A percentile compares a stretch with the other conserved stretches of the same genome.
These are phyloP conservation scores for Aspergillus mulundensis DNA, from an alignment of 495 filamentous ascomycete species.

Conservation along the genomic window DNA sequence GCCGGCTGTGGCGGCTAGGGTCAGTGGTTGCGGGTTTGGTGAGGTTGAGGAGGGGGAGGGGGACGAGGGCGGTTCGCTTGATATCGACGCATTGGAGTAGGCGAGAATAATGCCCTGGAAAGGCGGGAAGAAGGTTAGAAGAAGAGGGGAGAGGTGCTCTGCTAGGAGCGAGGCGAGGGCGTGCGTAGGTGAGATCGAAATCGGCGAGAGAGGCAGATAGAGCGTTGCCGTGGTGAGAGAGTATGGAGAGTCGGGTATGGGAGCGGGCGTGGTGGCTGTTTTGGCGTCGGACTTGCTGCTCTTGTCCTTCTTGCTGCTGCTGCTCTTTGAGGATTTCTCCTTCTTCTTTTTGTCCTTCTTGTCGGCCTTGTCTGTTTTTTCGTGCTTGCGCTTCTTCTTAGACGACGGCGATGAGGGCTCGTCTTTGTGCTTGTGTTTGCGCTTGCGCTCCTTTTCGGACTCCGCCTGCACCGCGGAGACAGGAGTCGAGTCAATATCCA, in stretches of 20 bases:
- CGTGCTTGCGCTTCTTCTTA: slow-evolving; percentile 50
- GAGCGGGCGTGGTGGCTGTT: background rate
- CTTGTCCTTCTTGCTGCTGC: slow-evolving; percentile 12
- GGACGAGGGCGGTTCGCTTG: slow-evolving; percentile 30
- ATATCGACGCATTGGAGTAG: slow-evolving; percentile 57
- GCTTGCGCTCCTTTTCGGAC: slow-evolving; percentile 54
- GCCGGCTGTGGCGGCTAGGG: slow-evolving; percentile 53
- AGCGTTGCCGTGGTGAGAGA: slow-evolving; percentile 57
- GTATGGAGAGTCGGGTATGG: slow-evolving; percentile 50
- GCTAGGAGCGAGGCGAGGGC: slow-evolving; percentile 64
- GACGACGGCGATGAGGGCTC: slow-evolving; percentile 25
- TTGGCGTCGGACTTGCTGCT: slow-evolving; percentile 8
- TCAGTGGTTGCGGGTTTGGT: slow-evolving; percentile 37
- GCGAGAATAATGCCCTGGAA: slow-evolving; percentile 67
- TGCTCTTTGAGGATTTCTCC: slow-evolving; percentile 27
- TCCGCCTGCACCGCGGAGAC: slow-evolving; percentile 10
- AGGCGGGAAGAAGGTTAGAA: slow-evolving; percentile 71
- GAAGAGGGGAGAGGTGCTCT: slow-evolving; percentile 70
- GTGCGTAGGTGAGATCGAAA: slow-evolving; percentile 57
- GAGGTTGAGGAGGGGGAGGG: slow-evolving; percentile 23
- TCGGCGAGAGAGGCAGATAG: slow-evolving; percentile 68
- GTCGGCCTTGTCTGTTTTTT: slow-evolving; percentile 11
- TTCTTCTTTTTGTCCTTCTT: slow-evolving; percentile 24
- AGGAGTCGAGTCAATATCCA: slow-evolving; percentile 38
- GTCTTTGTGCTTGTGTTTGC: slow-evolving; percentile 41